Evolutionary conservation across 768 basidiomycete species (phyloP).

Genomic region (Phylloporus sp.): DNA sequence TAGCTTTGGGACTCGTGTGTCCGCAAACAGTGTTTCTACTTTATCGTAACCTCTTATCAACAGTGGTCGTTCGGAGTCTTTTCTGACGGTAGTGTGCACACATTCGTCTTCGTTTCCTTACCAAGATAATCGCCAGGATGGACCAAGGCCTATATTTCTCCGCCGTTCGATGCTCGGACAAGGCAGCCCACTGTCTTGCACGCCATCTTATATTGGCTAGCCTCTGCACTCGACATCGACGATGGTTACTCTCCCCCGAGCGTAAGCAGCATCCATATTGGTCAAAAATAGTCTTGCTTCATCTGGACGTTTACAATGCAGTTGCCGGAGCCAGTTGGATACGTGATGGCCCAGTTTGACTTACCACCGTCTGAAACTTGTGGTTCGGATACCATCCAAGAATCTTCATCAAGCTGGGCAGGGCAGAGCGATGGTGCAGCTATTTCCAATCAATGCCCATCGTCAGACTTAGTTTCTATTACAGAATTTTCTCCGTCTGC

Average conservation of each 20-base stretch:
- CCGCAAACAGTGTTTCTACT: conserved; percentile 44
- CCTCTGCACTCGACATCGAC: conserved; percentile 40
- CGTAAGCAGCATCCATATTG: conserved; percentile 11
- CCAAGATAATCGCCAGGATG: conserved; percentile 37
- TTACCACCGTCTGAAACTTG: conserved; percentile 21
- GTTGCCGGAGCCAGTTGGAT: conserved; percentile 31
- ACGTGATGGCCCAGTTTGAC: conserved; percentile 27
- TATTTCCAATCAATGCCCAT: not conserved
- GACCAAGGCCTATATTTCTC: conserved; percentile 48
- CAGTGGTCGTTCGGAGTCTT: conserved; percentile 61
- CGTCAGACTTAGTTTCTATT: not conserved
- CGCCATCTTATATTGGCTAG: conserved; percentile 51
- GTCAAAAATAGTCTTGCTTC: not conserved
- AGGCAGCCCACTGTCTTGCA: conserved; percentile 48
- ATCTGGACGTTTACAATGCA: conserved; percentile 2
- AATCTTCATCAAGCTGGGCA: conserved; percentile 31
- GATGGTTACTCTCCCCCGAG: conserved; percentile 27
- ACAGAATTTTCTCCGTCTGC: conserved; percentile 25
- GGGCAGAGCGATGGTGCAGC: conserved; percentile 26
- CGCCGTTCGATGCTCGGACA: conserved; percentile 37
- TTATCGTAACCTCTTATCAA: conserved; percentile 55
- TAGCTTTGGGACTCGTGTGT: conserved; percentile 52
- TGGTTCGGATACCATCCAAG: conserved; percentile 13
- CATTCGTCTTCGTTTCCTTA: not conserved
- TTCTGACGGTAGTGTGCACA: conserved; percentile 40